Conservation (phyloP, 805 yeast species). For the Ascoidea asiatica region DNA sequence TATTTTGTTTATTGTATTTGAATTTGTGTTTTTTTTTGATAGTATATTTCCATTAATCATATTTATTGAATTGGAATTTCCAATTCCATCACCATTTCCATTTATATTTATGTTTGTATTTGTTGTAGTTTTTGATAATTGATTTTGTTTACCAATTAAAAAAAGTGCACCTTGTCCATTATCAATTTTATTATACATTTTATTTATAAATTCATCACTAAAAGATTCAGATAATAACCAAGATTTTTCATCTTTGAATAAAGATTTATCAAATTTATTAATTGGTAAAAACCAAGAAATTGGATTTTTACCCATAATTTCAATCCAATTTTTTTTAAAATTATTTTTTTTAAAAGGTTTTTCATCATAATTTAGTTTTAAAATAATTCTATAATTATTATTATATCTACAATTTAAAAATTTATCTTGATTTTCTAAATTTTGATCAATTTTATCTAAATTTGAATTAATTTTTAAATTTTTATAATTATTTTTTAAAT, state of each 20-base stretch:
- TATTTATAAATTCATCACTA: constrained; percentile 4
- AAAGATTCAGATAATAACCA: constrained; percentile 5
- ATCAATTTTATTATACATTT: constrained; percentile 3
- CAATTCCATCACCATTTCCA: no score
- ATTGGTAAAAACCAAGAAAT: constrained; percentile 7
- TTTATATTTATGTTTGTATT: no score
- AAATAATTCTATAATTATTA: constrained; percentile 3
- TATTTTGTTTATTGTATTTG: no score
- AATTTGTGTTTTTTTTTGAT: no score
- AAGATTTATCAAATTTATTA: not conserved
- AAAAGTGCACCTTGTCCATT: constrained; percentile 1
- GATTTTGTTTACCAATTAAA: constrained; percentile 1
- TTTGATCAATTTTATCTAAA: not conserved
- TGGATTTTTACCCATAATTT: constrained; percentile 4
- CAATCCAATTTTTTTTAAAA: constrained; percentile 2
- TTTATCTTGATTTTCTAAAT: not conserved
- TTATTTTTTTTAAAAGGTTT: constrained; percentile 6
- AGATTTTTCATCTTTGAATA: not conserved
- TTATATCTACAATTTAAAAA: constrained; percentile 5
- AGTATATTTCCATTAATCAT: no score
- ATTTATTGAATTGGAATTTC: no score
- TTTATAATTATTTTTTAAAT: not conserved
- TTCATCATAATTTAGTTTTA: not conserved
- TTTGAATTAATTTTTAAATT: not conserved
- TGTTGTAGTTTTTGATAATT: not conserved